Evolutionary conservation across 1,284 basidiomycete genomes (phyloP).

Genomic region (Marasmius oreades): DNA sequence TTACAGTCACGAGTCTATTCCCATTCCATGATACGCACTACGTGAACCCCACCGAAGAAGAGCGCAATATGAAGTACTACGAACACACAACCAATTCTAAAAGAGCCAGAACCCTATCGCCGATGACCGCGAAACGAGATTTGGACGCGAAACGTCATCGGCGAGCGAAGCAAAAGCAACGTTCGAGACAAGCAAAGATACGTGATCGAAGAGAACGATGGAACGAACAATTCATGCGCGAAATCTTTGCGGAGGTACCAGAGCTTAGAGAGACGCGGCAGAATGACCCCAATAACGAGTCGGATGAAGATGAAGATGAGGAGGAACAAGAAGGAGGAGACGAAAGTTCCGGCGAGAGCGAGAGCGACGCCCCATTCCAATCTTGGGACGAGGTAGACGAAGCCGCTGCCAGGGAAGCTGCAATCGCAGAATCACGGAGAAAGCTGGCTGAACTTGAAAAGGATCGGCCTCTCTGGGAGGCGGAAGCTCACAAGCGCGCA

Average conservation of each 20-base stretch:
- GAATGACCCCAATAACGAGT: background rate
- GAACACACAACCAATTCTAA: conserved; percentile 30
- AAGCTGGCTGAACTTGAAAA: conserved; percentile 68
- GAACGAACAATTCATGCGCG: conserved; percentile 36
- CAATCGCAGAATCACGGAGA: conserved; percentile 61
- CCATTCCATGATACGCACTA: conserved; percentile 27
- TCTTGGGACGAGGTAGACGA: conserved; percentile 23
- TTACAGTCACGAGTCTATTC: conserved; percentile 28
- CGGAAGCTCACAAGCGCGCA: conserved; percentile 42
- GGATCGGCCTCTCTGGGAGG: conserved; percentile 61
- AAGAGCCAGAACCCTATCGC: conserved; percentile 46
- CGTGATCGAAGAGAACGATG: conserved; percentile 35
- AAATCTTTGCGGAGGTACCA: conserved; percentile 34
- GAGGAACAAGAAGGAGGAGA: conserved; percentile 15
- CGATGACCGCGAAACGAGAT: conserved; percentile 34
- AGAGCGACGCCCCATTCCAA: too few relatives aligned
- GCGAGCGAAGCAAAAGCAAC: conserved; percentile 36
- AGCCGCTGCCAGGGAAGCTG: conserved; percentile 36
- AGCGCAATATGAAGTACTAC: conserved; percentile 29
- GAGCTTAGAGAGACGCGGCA: conserved; percentile 17
- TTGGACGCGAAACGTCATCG: conserved; percentile 33
- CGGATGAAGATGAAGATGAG: conserved; percentile 3
- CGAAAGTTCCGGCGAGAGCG: conserved; percentile 9
- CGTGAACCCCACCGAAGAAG: conserved; percentile 24
- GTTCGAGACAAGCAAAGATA: conserved; percentile 33